These are phyloP conservation scores for Lactarius indigo DNA, from an alignment of 768 basidiomycete genomes.

Conservation along the genomic window DNA sequence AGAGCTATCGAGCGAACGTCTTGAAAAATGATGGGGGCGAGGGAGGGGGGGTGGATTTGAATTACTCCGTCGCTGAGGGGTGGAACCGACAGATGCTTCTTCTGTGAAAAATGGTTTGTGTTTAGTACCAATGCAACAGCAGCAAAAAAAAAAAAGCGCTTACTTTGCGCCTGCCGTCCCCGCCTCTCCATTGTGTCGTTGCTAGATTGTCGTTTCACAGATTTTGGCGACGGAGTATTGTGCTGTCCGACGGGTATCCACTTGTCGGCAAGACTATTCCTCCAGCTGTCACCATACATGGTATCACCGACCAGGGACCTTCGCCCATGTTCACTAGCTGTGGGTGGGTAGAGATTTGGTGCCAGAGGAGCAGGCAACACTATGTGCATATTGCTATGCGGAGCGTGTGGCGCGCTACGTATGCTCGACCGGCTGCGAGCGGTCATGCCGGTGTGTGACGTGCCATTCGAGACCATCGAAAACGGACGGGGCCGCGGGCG, in stretches of 20 bases:
- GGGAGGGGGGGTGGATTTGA: constrained; percentile 20
- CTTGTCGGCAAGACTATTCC: constrained; percentile 18
- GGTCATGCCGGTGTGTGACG: constrained; percentile 13
- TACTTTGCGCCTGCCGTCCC: constrained; percentile 8
- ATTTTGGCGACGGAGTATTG: neutral
- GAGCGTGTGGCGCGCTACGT: constrained; percentile 59
- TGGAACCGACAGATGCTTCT: neutral
- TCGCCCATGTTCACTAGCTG: neutral
- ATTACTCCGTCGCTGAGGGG: constrained; percentile 7
- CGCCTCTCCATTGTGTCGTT: constrained; percentile 4
- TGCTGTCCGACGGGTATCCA: constrained; percentile 22
- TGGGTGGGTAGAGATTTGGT: constrained; percentile 31
- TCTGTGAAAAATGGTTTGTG: neutral
- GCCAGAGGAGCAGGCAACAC: constrained; percentile 65
- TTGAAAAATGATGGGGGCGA: constrained; percentile 10
- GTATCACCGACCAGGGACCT: neutral
- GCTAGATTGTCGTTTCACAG: neutral
- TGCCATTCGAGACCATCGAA: constrained; percentile 13
- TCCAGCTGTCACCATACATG: constrained; percentile 6
- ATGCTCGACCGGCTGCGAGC: constrained; percentile 30
- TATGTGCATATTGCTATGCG: constrained; percentile 59
- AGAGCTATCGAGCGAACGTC: neutral
- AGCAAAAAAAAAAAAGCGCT: neutral
- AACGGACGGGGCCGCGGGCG: neutral
- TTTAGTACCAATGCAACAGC: neutral